Base-by-base conservation (phyloP, 176 grass and related monocot genomes). In the Calamus simplicifolius region DNA sequence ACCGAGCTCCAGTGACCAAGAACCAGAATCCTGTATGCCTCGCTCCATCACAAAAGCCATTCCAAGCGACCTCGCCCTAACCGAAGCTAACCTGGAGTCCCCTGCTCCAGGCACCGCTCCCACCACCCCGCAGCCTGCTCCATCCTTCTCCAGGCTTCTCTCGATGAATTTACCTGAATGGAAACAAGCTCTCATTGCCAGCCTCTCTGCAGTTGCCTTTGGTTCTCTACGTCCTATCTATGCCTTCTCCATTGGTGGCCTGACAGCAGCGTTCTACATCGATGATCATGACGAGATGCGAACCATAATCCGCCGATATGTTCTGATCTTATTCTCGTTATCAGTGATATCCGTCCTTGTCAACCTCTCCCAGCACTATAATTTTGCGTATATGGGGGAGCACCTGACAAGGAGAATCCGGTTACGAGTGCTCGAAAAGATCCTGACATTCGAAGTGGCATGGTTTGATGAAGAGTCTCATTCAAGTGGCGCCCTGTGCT, bases 381-480 rank as follows among this genome's bases (percentile, higher is more conserved):
- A 83, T 61, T 97, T 98, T 49, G 93, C 87, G 1, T 82, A 79
- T 63, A 98, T 92, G 93, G 93, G 93, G 6, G 87, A 92, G 84
- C 87, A 88, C 35, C 71, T 98, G 58, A 86, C 89, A 16, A 88
- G 88, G 69, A 77, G 93, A n/a, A 84, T 98, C 52, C 72, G 93
- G 54, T 75, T 92, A 4, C 75, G 75, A 62, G 84, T 91, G 29
- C 78, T 98, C 5, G 84, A 98, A 69, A 98, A 91, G 63, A 85
- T 98, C 50, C 78, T 98, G 38, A 98, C 83, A 4, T 98, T 98
- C 68, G 93, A 98, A 61, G 65, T 81, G 5, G 93, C 93, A 60
- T 98, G 87, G 87, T 98, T 91, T 64, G 93, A 97, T 70, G 93
- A 97, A 52, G 93, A 88, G 66, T 68, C 84, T 7, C 87, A 98